Conservation (phyloP, 1,284 basidiomycete genomes). For the Moesziomyces sp. region DNA sequence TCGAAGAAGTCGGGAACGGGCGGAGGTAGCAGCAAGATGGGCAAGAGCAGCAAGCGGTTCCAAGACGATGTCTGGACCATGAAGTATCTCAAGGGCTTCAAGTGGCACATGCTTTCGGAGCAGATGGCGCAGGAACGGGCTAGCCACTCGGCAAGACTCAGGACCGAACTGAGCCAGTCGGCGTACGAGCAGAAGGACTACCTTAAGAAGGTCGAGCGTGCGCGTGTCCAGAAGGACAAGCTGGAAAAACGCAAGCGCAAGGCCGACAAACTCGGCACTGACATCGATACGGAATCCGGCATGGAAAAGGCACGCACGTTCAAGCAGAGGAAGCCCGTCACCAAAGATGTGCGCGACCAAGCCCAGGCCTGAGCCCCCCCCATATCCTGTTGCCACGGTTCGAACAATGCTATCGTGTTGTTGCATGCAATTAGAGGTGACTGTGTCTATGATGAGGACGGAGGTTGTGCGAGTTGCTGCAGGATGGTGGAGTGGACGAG, state of each 20-base stretch:
- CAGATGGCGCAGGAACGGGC: conserved; percentile 97
- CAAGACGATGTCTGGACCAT: conserved; percentile 99
- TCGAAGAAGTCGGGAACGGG: conserved; percentile 48
- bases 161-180: conserved; percentile 90
- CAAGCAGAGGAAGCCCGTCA: conserved; percentile 58
- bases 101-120: conserved; percentile 98
- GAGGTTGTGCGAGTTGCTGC: conserved; percentile 19
- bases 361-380: conserved; percentile 4
- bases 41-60: conserved; percentile 72
- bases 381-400: neutral
- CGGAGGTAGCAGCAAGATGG: conserved; percentile 50
- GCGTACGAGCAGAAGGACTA: conserved; percentile 91
- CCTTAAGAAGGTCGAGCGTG: conserved; percentile 92
- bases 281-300: conserved; percentile 28
- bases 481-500: conserved; percentile 41
- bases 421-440: neutral
- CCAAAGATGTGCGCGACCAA: conserved; percentile 62
- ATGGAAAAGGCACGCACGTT: conserved; percentile 50
- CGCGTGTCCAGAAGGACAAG: conserved; percentile 87
- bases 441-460: neutral
- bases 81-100: conserved; percentile 97
- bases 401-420: neutral
- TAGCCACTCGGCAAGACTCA: conserved; percentile 84
- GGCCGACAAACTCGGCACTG: conserved; percentile 23
- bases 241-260: conserved; percentile 72